Conservation (phyloP, 1,284 basidiomycete species). For the Ceratobasidium papillatum region DNA sequence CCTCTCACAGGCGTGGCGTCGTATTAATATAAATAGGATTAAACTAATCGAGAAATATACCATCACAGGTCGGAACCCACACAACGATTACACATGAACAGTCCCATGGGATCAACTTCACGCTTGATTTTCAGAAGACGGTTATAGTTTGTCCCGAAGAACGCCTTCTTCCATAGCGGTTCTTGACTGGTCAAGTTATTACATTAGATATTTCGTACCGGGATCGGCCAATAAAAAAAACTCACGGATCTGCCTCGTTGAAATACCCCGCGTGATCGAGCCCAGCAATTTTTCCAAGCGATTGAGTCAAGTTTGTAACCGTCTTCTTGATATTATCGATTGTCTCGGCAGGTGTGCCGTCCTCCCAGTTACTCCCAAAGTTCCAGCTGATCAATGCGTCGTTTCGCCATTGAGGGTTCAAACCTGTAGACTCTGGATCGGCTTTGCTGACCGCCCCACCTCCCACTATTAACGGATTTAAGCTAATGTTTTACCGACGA, state of each 20-base stretch:
- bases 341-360: conserved; percentile 48
- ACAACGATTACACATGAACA: conserved; percentile 16
- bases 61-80: background rate
- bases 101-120: background rate
- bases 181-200: too few relatives aligned
- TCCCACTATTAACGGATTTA: conserved; percentile 51
- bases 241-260: conserved; percentile 57
- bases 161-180: conserved; percentile 24
- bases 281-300: conserved; percentile 48
- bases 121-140: conserved; percentile 1
- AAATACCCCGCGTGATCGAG: conserved; percentile 54
- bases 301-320: conserved; percentile 49
- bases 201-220: too few relatives aligned
- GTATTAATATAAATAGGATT: too few relatives aligned
- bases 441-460: conserved; percentile 55
- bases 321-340: conserved; percentile 49
- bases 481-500: too few relatives aligned
- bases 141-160: conserved; percentile 9
- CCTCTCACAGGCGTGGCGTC: too few relatives aligned
- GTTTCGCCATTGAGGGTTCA: conserved; percentile 59
- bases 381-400: conserved; percentile 50
- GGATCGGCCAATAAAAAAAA: too few relatives aligned
- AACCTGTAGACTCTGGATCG: conserved; percentile 53
- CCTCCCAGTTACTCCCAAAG: conserved; percentile 50
- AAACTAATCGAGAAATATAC: too few relatives aligned